Evolutionary conservation across 176 grass and related monocot genomes (phyloP).

Genomic region (Melocanna baccifera): DNA sequence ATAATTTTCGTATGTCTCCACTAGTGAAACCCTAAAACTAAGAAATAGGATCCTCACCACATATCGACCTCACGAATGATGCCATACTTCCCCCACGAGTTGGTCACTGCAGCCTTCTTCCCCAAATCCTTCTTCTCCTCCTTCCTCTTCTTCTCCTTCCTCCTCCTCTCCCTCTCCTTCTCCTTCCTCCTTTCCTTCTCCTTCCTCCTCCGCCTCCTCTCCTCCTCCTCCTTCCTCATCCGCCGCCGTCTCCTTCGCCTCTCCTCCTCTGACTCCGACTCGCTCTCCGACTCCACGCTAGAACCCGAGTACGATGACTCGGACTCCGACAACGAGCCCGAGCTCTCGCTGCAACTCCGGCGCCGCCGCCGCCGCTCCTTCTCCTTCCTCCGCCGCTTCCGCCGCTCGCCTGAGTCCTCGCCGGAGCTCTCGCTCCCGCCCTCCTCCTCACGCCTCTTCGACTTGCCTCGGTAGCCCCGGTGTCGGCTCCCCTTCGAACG

Average conservation of each 20-base stretch:
- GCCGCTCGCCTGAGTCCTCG: conserved; percentile 47
- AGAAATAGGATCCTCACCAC: conserved; percentile 62
- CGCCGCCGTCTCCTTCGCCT: conserved; percentile 38
- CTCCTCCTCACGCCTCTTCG: conserved; percentile 43
- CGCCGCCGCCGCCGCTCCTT: conserved; percentile 44
- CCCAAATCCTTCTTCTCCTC: conserved; percentile 56
- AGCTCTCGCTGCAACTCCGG: conserved; percentile 49
- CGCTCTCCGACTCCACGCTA: conserved; percentile 50
- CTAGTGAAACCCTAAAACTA: neutral
- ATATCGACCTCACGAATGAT: conserved; percentile 86
- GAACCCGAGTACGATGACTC: conserved; percentile 66
- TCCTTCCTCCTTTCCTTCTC: conserved; percentile 34
- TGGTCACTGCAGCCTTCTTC: conserved; percentile 78
- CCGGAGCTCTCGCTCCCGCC: conserved; percentile 40
- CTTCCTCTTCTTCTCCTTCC: conserved; percentile 38
- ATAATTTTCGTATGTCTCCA: neutral
- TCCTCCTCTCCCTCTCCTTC: conserved; percentile 15
- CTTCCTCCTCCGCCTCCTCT: conserved; percentile 37
- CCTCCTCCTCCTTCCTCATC: conserved; percentile 50
- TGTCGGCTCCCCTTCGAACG: conserved; percentile 33
- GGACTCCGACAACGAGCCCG: conserved; percentile 43
- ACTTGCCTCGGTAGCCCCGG: conserved; percentile 37
- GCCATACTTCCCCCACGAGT: conserved; percentile 96
- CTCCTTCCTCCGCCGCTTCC: conserved; percentile 56
- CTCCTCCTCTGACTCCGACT: conserved; percentile 54